phyloP scores from a whole-genome alignment of 2,329 filamentous ascomycete species.

The Penicillium frequentans region DNA sequence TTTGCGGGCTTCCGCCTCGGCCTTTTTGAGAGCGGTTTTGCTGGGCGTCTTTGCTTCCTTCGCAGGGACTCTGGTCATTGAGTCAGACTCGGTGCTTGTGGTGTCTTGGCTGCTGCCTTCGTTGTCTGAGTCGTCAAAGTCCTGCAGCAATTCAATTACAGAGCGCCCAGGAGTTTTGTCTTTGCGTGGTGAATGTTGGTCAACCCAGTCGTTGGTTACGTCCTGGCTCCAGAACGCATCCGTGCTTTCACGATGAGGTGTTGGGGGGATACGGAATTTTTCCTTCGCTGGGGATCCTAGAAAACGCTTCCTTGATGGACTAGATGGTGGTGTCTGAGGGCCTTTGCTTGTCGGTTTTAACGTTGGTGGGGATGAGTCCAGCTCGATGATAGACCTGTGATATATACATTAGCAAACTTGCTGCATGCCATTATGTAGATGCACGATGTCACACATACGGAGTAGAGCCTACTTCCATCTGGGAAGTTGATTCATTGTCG shows the following conservation, averaged over 20 bases:
- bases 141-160: slow-evolving; percentile 24
- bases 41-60: slow-evolving; percentile 29
- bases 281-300: slow-evolving; percentile 51
- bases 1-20: slow-evolving; percentile 38
- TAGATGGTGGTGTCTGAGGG: slow-evolving; percentile 43
- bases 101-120: slow-evolving; percentile 29
- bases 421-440: not conserved
- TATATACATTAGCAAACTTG: slow-evolving; percentile 9
- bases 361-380: not conserved
- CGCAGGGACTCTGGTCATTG: slow-evolving; percentile 8
- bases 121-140: slow-evolving; percentile 40
- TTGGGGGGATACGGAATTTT: slow-evolving; percentile 46
- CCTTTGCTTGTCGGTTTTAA: not conserved
- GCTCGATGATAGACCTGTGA: slow-evolving; percentile 6
- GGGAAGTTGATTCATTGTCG: slow-evolving; percentile 17
- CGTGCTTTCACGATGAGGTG: slow-evolving; percentile 51
- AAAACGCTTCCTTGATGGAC: slow-evolving; percentile 41
- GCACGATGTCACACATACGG: slow-evolving; percentile 17
- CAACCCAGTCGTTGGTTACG: slow-evolving; percentile 55
- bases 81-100: slow-evolving; percentile 19
- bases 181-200: slow-evolving; percentile 55
- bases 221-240: slow-evolving; percentile 58
- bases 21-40: slow-evolving; percentile 42
- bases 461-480: slow-evolving; percentile 17
- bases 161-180: slow-evolving; percentile 15